Evolutionary conservation across 2,329 filamentous ascomycete genomes (phyloP).

Genomic region (Talaromyces sp.): DNA sequence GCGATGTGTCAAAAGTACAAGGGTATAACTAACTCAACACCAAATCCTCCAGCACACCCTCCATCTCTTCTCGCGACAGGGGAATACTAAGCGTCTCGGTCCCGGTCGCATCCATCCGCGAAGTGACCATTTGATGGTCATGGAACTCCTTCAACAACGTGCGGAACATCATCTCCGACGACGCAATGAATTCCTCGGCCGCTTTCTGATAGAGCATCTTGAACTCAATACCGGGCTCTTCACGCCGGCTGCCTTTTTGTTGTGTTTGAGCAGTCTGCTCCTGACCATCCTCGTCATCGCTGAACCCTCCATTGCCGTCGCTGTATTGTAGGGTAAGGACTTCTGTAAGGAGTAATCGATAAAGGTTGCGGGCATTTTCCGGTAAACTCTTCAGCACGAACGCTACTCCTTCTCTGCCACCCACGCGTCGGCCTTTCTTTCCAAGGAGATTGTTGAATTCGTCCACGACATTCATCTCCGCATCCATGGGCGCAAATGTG

Average conservation of each 20-base stretch:
- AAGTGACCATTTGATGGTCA: conserved; percentile 96
- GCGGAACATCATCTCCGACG: conserved; percentile 91
- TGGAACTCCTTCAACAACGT: conserved; percentile 96
- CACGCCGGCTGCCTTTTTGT: conserved; percentile 16
- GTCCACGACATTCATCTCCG: conserved; percentile 80
- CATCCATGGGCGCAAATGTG: conserved; percentile 72
- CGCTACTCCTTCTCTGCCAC: conserved; percentile 84
- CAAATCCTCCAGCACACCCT: conserved; percentile 79
- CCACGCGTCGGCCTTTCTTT: conserved; percentile 71
- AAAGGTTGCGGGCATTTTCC: conserved; percentile 86
- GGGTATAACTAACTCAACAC: conserved; percentile 33
- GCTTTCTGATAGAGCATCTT: conserved; percentile 90
- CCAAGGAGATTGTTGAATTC: conserved; percentile 85
- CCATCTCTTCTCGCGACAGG: conserved; percentile 82
- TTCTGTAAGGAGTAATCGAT: conserved; percentile 79
- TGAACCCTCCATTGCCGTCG: conserved; percentile 45
- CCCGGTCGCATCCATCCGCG: conserved; percentile 77
- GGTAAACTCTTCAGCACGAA: conserved; percentile 89
- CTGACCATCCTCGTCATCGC: conserved; percentile 49
- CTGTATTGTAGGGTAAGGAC: conserved; percentile 62
- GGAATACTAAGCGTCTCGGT: conserved; percentile 83
- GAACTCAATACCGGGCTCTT: conserved; percentile 74
- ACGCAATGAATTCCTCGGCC: conserved; percentile 94
- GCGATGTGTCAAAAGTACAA: neutral
- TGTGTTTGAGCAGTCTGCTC: neutral